phyloP scores from a whole-genome alignment of 371 early-diverging fungal species.

The Lichtheimia corymbifera region DNA sequence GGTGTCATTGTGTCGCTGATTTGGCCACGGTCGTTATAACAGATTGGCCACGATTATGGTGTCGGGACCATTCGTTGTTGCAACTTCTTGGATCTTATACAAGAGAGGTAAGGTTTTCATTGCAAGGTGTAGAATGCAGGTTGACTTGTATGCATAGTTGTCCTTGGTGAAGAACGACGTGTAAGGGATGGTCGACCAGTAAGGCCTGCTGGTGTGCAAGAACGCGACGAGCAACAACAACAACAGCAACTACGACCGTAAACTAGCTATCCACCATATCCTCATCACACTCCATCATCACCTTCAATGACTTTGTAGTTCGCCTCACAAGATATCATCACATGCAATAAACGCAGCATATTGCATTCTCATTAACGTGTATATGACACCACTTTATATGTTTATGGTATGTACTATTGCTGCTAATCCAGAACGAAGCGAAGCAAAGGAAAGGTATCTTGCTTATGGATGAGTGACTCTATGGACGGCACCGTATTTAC shows the following conservation, averaged over 20 bases:
- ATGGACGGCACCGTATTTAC: too few species aligned
- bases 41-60: constrained; percentile 49
- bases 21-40: background rate
- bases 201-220: constrained; percentile 42
- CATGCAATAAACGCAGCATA: too few species aligned
- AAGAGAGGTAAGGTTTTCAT: constrained; percentile 33
- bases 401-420: too few species aligned
- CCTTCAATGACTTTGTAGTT: too few species aligned
- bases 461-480: too few species aligned
- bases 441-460: too few species aligned
- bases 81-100: constrained; percentile 47
- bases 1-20: background rate
- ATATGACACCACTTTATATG: too few species aligned
- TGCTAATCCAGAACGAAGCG: too few species aligned
- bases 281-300: too few species aligned
- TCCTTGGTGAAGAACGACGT: constrained; percentile 44
- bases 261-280: too few species aligned
- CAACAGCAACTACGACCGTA: background rate
- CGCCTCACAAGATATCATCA: too few species aligned
- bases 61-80: constrained; percentile 43
- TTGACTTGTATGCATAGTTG: constrained; percentile 22
- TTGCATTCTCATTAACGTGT: too few species aligned
- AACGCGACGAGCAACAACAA: constrained; percentile 21
- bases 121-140: background rate
- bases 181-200: constrained; percentile 38